Conservation (phyloP, 139 green algal species). For the Chlorella vulgaris region DNA sequence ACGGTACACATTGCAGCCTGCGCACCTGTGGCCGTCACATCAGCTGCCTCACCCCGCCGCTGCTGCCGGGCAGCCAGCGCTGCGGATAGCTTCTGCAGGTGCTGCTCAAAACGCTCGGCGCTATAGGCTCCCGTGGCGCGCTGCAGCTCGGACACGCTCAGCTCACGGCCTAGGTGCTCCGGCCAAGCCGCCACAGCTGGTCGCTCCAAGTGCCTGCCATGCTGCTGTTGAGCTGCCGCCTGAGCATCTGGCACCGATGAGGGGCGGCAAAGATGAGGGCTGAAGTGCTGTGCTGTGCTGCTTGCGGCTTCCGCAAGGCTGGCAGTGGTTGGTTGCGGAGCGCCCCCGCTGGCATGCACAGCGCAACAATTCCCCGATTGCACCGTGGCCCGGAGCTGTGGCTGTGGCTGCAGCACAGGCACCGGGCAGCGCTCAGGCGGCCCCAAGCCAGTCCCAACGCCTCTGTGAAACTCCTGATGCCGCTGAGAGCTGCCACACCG, state of each 20-base stretch:
- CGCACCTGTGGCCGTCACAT: background rate
- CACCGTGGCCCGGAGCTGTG: background rate
- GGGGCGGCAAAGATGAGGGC: too few species aligned
- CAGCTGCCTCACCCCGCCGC: background rate
- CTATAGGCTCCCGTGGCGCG: conserved; percentile 8
- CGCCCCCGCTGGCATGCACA: too few species aligned
- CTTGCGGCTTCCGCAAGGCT: too few species aligned
- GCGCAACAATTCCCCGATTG: too few species aligned
- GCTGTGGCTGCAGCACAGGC: background rate
- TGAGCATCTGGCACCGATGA: too few species aligned
- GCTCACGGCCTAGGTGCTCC: background rate
- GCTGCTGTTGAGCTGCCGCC: background rate
- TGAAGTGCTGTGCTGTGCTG: too few species aligned
- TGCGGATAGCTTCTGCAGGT: background rate
- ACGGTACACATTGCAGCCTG: background rate
- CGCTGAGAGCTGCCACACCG: background rate
- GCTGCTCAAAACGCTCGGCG: conserved; percentile 4
- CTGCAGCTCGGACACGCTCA: background rate
- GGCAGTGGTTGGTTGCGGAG: too few species aligned
- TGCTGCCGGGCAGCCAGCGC: background rate
- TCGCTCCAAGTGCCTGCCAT: background rate
- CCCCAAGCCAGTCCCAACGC: background rate
- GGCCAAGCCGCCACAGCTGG: background rate
- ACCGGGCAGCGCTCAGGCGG: background rate
- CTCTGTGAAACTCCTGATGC: background rate